Base-by-base conservation (phyloP, 805 yeast genomes). In the Metschnikowia corniflorae region DNA sequence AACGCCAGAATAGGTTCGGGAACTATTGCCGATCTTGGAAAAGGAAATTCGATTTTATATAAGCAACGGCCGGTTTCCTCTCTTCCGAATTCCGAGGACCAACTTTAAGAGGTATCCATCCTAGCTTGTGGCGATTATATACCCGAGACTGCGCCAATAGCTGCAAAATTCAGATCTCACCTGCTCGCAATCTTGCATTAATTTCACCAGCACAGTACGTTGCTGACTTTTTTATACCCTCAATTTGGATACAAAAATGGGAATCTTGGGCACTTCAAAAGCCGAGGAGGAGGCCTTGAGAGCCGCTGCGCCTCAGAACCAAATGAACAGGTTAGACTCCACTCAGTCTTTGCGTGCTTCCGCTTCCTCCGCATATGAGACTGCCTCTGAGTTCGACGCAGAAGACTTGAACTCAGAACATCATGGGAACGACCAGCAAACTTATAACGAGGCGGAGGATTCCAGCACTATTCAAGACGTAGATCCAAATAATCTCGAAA, bases 251-350 rank as follows among this genome's bases (percentile, higher is more conserved):
- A 10, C 24, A 21, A 21, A 21, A 3, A 63, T 64, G 68, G 68
- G 60, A 6, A 30, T 59, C n/a, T 59, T 65, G 28, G 68, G 70
- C 8, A 55, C 68, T 7, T 53, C 64, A 4, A 26, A 49, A 19
- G 33, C 46, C 10, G 69, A 64, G 34, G 65, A 61, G 39, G 50
- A 44, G 6, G 48, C 45, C 12, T 43, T 61, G 29, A 46, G 62
- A 29, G 49, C 51, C n/a, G 63, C 61, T 8, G 55, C 59, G 9
- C 29, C 40, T 13, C 36, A 27, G 32, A 22, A 16, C 40, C 17
- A 19, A 13, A 20, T 27, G 28, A 16, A 28, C 31, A 9, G 46
- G 25, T 31, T 32, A 34, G 40, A 29, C 35, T 27, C 38, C 41
- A 29, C 29, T 42, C 42, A 40, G 18, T 51, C 66, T 2, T 32